These are phyloP conservation scores for Baudoinia panamericana DNA, from an alignment of 495 filamentous ascomycete genomes.

Conservation along the genomic window DNA sequence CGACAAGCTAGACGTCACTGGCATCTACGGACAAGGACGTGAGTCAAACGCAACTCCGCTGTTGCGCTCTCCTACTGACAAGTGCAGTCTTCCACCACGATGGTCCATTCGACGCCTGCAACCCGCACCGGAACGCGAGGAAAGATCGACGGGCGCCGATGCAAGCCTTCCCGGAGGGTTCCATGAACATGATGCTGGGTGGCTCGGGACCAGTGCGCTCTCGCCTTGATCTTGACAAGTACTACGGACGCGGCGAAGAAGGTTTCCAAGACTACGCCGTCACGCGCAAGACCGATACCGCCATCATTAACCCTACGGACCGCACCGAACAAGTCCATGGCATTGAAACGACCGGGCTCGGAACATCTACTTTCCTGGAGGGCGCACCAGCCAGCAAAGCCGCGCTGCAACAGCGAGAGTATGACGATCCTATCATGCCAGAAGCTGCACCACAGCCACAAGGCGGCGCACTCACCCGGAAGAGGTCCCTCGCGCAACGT, in stretches of 20 bases:
- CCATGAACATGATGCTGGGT: conserved; percentile 80
- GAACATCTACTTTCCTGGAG: conserved; percentile 91
- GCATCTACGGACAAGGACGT: conserved; percentile 93
- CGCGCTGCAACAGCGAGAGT: conserved; percentile 67
- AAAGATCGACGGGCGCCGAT: conserved; percentile 76
- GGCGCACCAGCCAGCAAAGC: conserved; percentile 77
- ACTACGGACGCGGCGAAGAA: conserved; percentile 72
- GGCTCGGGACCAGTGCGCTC: conserved; percentile 75
- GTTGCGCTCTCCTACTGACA: background rate
- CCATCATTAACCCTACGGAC: conserved; percentile 44
- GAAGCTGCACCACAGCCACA: background rate
- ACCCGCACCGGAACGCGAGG: conserved; percentile 85
- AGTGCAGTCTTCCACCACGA: conserved; percentile 89
- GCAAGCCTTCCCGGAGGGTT: conserved; percentile 88
- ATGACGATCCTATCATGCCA: conserved; percentile 39
- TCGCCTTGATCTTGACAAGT: conserved; percentile 67
- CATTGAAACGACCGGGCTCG: conserved; percentile 68
- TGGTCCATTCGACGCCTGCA: conserved; percentile 95
- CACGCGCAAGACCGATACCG: conserved; percentile 23
- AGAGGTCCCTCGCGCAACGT: conserved; percentile 79
- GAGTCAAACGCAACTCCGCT: conserved; percentile 30
- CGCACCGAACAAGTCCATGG: conserved; percentile 65
- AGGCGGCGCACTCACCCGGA: conserved; percentile 60
- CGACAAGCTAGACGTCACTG: conserved; percentile 92
- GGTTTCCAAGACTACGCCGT: conserved; percentile 62